A percentile compares a stretch with the other conserved stretches of the same genome.
Evolutionary conservation across 257 asterid species (phyloP).

Genomic region (Sherardia arvensis): DNA sequence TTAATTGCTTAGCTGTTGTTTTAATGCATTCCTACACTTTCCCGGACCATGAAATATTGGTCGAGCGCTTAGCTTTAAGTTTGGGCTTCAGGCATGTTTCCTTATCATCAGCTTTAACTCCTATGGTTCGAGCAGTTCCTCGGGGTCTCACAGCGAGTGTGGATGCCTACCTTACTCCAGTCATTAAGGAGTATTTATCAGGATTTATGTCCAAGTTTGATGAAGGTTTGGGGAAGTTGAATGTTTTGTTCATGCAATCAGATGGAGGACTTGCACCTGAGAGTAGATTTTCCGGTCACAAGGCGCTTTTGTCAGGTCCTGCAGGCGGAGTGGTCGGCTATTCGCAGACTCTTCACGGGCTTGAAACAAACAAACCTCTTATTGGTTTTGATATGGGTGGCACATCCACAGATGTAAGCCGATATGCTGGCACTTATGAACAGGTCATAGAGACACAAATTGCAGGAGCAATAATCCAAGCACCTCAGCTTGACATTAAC

Average conservation of each 20-base stretch:
- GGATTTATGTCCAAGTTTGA: slow-evolving; percentile 94
- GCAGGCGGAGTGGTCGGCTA: slow-evolving; percentile 99
- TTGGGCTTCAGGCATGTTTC: slow-evolving; percentile 93
- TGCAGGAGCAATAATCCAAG: slow-evolving; percentile 89
- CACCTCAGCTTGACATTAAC: slow-evolving; percentile 96
- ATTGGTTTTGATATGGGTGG: slow-evolving; percentile 99
- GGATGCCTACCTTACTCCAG: slow-evolving; percentile 94
- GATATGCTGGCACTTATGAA: slow-evolving; percentile 88
- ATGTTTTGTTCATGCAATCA: slow-evolving; percentile 92
- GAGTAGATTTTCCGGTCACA: slow-evolving; percentile 91
- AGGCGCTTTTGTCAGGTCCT: slow-evolving; percentile 95
- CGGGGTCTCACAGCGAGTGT: slow-evolving; percentile 97
- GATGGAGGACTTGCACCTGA: slow-evolving; percentile 98
- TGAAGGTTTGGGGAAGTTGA: slow-evolving; percentile 56
- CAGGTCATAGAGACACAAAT: slow-evolving; percentile 91
- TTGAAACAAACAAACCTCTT: slow-evolving; percentile 83
- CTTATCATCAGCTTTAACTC: slow-evolving; percentile 82
- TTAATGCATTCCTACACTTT: slow-evolving; percentile 88
- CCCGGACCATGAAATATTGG: slow-evolving; percentile 62
- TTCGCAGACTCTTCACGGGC: slow-evolving; percentile 77
- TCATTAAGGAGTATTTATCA: slow-evolving; percentile 69
- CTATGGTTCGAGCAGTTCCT: slow-evolving; percentile 98
- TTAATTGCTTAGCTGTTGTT: slow-evolving; percentile 77
- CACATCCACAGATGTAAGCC: slow-evolving; percentile 93
- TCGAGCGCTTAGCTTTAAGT: slow-evolving; percentile 59